A percentile compares a stretch with the other conserved stretches of the same genome.
These are phyloP conservation scores for Achaetomiella virescens DNA, from an alignment of 495 filamentous ascomycete species.

Conservation along the genomic window DNA sequence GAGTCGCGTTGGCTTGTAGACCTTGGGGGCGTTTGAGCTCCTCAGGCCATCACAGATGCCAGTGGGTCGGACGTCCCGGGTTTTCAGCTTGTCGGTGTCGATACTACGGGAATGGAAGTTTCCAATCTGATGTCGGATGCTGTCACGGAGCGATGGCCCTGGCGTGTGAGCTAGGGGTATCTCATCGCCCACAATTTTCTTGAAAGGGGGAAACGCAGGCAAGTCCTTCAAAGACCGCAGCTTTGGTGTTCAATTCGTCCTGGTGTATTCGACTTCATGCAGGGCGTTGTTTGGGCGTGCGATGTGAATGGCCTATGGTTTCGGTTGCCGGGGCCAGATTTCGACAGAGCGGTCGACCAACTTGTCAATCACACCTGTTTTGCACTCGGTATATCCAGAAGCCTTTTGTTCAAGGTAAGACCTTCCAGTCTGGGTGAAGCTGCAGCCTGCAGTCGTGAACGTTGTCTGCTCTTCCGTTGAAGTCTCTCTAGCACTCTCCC, in stretches of 20 bases:
- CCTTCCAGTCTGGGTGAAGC: no score
- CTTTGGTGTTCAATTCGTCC: neutral
- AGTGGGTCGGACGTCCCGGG: neutral
- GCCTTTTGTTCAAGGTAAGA: no score
- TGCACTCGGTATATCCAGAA: no score
- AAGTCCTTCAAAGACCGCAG: neutral
- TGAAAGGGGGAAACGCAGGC: neutral
- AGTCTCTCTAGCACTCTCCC: neutral
- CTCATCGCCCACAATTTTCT: neutral
- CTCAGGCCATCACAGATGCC: neutral
- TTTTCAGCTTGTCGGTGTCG: neutral
- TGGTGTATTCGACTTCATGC: neutral
- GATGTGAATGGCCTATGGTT: no score
- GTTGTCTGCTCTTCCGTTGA: neutral
- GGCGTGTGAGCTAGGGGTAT: neutral
- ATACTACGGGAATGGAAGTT: neutral
- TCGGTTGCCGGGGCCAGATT: no score
- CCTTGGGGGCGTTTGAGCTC: conserved; percentile 2
- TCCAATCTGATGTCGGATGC: neutral
- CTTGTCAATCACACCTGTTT: no score
- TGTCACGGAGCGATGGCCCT: neutral
- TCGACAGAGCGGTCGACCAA: no score
- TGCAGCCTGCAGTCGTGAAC: no score
- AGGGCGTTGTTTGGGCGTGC: no score
- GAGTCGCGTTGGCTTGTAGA: neutral